Evolutionary conservation across 495 filamentous ascomycete species (phyloP).

Genomic region (Umbilicaria muhlenbergii): DNA sequence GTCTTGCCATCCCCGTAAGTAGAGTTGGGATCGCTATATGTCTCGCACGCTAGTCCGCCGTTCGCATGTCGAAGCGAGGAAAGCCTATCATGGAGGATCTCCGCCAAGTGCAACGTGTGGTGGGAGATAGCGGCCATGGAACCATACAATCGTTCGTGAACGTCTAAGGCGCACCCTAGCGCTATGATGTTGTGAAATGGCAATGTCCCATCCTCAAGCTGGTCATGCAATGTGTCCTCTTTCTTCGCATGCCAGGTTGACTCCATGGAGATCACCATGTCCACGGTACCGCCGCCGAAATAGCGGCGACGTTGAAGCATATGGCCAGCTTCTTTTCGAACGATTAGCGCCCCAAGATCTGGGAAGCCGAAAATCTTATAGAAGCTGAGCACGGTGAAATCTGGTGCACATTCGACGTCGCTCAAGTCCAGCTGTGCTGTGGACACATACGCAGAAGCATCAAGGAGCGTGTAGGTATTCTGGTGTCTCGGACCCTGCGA

Average conservation of each 20-base stretch:
- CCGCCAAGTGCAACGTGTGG: conserved; percentile 57
- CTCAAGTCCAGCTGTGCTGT: conserved; percentile 48
- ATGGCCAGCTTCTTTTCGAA: conserved; percentile 45
- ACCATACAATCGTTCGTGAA: conserved; percentile 53
- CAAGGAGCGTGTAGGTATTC: conserved; percentile 48
- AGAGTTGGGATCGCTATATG: conserved; percentile 36
- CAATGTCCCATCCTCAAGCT: conserved; percentile 78
- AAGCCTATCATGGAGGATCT: conserved; percentile 42
- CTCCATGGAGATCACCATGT: conserved; percentile 31
- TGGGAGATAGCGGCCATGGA: conserved; percentile 53
- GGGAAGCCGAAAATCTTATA: conserved; percentile 80
- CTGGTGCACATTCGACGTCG: conserved; percentile 43
- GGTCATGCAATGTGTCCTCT: conserved; percentile 53
- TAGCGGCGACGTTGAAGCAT: conserved; percentile 48
- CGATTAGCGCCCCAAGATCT: conserved; percentile 55
- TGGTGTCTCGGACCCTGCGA: conserved; percentile 21
- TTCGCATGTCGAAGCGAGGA: conserved; percentile 49
- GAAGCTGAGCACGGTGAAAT: conserved; percentile 57
- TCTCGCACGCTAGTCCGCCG: conserved; percentile 42
- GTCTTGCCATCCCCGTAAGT: conserved; percentile 25
- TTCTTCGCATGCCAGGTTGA: conserved; percentile 56
- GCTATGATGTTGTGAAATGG: conserved; percentile 83
- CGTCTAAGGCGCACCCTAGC: conserved; percentile 52
- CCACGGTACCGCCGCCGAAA: conserved; percentile 68
- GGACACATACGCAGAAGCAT: conserved; percentile 58